These are phyloP conservation scores for Skeletonema marinoi DNA, from an alignment of 108 stramenopile species.

Conservation along the genomic window DNA sequence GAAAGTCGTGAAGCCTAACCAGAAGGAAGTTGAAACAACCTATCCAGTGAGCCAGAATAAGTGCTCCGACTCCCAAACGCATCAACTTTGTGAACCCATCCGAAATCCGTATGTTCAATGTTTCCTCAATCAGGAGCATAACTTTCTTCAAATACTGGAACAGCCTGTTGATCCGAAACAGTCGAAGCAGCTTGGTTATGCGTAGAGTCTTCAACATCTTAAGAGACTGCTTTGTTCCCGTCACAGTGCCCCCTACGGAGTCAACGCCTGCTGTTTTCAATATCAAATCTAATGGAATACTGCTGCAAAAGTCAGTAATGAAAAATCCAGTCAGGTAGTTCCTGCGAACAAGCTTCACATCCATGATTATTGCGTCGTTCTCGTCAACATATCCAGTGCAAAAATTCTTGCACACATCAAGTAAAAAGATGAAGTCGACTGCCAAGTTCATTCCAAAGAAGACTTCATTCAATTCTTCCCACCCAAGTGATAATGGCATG, in stretches of 20 bases:
- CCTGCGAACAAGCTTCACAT: constrained; percentile 34
- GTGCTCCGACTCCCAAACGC: constrained; percentile 52
- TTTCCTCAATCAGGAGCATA: constrained; percentile 54
- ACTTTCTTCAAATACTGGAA: constrained; percentile 49
- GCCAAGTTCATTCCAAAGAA: constrained; percentile 50
- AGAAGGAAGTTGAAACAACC: constrained; percentile 69
- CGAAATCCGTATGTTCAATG: constrained; percentile 51
- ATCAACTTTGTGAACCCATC: constrained; percentile 59
- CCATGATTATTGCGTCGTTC: constrained; percentile 59
- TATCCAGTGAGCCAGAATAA: constrained; percentile 70
- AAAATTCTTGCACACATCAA: constrained; percentile 73
- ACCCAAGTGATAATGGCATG: constrained; percentile 60
- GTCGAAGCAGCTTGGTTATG: constrained; percentile 59
- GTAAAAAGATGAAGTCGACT: constrained; percentile 61
- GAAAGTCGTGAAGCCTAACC: constrained; percentile 57
- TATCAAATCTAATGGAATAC: constrained; percentile 55
- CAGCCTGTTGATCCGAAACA: constrained; percentile 60
- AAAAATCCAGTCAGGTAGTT: constrained; percentile 70
- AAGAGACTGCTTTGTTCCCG: constrained; percentile 49
- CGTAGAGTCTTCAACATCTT: constrained; percentile 66
- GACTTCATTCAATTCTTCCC: constrained; percentile 54
- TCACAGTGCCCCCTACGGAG: constrained; percentile 45
- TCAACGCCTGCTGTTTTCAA: constrained; percentile 41
- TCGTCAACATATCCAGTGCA: constrained; percentile 64
- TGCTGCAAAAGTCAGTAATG: constrained; percentile 60